Conservation (phyloP, 805 yeast species). For the Pichia rugopelliculosa region DNA sequence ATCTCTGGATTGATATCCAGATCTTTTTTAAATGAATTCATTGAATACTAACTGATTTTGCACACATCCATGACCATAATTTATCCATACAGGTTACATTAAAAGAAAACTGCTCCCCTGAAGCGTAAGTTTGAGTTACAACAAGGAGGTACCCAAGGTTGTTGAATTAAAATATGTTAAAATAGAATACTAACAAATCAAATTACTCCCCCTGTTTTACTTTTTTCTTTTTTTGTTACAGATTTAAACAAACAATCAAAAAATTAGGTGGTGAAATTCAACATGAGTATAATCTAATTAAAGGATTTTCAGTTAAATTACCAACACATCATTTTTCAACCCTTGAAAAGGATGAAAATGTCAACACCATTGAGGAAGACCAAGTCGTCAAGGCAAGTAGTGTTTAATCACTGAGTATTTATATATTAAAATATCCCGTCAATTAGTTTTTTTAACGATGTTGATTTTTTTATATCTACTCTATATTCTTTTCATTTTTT, state of each 20-base stretch:
- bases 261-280: conserved; percentile 55
- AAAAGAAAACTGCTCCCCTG: conserved; percentile 8
- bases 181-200: not conserved
- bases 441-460: not conserved
- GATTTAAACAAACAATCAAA: conserved; percentile 40
- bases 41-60: not conserved
- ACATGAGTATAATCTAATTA: conserved; percentile 56
- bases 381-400: conserved; percentile 45
- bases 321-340: conserved; percentile 45
- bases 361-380: conserved; percentile 61
- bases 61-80: not conserved
- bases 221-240: not conserved
- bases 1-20: not conserved
- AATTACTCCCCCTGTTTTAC: too few species aligned
- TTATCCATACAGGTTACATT: conserved; percentile 1
- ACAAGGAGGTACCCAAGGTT: too few species aligned
- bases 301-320: conserved; percentile 55
- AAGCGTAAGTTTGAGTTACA: not conserved
- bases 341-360: conserved; percentile 42
- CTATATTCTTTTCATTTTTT: too few species aligned
- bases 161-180: too few species aligned
- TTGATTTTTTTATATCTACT: not conserved
- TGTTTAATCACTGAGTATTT: conserved; percentile 1
- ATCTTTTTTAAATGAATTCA: not conserved
- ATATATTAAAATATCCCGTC: too few species aligned